phyloP scores from a whole-genome alignment of 768 basidiomycete species.

The Tephrocybe rancida region DNA sequence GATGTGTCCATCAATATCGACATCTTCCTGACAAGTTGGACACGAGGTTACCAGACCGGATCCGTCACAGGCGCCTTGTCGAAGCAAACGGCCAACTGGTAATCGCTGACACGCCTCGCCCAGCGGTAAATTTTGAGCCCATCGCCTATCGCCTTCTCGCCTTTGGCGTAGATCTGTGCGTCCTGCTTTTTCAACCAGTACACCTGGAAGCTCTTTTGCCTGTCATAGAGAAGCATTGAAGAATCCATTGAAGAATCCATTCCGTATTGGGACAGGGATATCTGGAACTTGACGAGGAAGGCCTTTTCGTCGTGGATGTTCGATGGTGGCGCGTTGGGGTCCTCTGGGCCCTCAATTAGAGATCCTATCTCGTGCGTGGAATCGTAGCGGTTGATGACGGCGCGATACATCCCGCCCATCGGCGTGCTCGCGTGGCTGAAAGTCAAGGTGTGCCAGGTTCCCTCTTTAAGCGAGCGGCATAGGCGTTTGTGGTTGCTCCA shows the following conservation, averaged over 20 bases:
- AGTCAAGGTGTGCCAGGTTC: constrained; percentile 35
- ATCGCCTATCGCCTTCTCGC: constrained; percentile 17
- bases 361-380: constrained; percentile 9
- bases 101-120: constrained; percentile 23
- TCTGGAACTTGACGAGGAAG: constrained; percentile 43
- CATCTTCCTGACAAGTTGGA: background rate
- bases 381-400: constrained; percentile 26
- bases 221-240: constrained; percentile 40
- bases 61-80: constrained; percentile 22
- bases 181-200: constrained; percentile 26
- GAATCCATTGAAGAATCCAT: constrained; percentile 6
- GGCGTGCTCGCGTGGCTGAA: constrained; percentile 15
- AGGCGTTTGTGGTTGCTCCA: constrained; percentile 39
- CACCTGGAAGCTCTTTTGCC: constrained; percentile 38
- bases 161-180: constrained; percentile 19
- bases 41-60: constrained; percentile 21
- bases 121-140: constrained; percentile 25
- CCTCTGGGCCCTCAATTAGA: background rate
- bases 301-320: constrained; percentile 35
- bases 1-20: too few relatives aligned
- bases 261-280: too few relatives aligned
- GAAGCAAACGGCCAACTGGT: constrained; percentile 25
- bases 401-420: background rate
- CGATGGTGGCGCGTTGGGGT: constrained; percentile 16
- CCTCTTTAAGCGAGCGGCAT: constrained; percentile 40